Percentiles rank a stretch among this genome's conserved stretches.
Conservation (phyloP, 345 rosid species). For the Trapa bicornis region DNA sequence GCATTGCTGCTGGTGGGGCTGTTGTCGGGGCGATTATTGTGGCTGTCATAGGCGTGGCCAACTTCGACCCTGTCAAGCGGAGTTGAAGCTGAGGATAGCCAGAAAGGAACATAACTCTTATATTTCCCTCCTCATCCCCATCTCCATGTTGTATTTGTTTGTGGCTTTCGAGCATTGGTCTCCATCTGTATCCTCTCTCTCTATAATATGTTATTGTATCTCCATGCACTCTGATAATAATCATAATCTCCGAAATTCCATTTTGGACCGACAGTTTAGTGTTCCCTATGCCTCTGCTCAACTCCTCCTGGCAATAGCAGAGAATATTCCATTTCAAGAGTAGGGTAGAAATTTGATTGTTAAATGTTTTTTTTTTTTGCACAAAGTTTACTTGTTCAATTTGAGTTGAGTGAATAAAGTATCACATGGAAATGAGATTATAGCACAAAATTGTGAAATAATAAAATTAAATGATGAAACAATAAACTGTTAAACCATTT, state of each 20-base stretch:
- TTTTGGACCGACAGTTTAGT: background rate
- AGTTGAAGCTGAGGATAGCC: slow-evolving; percentile 15
- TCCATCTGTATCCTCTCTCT: background rate
- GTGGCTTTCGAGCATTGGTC: slow-evolving; percentile 4
- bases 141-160: slow-evolving; percentile 5
- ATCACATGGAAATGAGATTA: too few species aligned
- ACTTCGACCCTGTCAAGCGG: slow-evolving; percentile 71
- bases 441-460: too few species aligned
- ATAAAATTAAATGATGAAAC: too few species aligned
- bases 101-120: too few species aligned
- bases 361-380: too few species aligned
- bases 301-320: too few species aligned
- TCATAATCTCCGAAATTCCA: slow-evolving; percentile 10
- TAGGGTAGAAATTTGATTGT: too few species aligned
- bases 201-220: slow-evolving; percentile 5
- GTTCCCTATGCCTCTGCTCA: too few species aligned
- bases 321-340: too few species aligned
- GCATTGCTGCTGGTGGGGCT: slow-evolving; percentile 66
- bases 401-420: too few species aligned
- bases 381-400: too few species aligned
- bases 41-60: slow-evolving; percentile 66
- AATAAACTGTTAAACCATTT: too few species aligned
- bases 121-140: background rate
- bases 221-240: background rate
- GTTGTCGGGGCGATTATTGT: slow-evolving; percentile 49